Evolutionary conservation across 2,329 filamentous ascomycete species (phyloP), one percentile per base, ranked within the genome.

Genomic region (Aureobasidium leucospermi): DNA sequence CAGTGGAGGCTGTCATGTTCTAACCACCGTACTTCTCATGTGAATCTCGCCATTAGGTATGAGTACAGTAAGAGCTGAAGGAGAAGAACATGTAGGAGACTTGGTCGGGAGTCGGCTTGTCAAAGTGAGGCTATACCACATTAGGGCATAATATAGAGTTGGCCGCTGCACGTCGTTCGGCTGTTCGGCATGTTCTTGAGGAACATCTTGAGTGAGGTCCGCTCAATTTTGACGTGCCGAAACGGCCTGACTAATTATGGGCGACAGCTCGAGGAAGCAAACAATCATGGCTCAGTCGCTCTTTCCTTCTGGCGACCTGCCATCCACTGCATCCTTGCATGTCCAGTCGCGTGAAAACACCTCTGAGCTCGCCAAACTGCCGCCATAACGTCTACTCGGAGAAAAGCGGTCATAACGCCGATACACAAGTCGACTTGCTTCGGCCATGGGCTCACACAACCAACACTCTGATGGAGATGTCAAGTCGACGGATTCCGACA

Each of bases 161-260:
- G 38, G 38, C 38, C 38, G 38, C 38, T 41, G 38, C 38, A 41
- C 38, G 38, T 41, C 38, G 6, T 15, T 52, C 48, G 48, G 48
- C 48, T 52, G 48, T 52, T 52, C 48, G 48, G 48, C 48, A 52
- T 52, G 34, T 19, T 3, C 8, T 52, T 41, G 36, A 29, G 46
- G 9, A 23, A n/a, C 9, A n/a, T 39, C 38, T 38, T 38, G 47
- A 51, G 47, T 52, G 48, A 52, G 13, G 48, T 11, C 34, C 19
- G 47, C 47, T 28, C 10, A 38, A 7, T 23, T 49, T 38, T 10
- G 47, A 49, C 7, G 16, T 38, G 16, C 47, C 32, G 47, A 38
- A 49, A 49, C 47, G 46, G 46, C 46, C 46, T 48, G 46, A 49
- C 47, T 49, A 19, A 19, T 19, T 19, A 34, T 49, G 47, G 47